Base-by-base conservation (phyloP, 441 rosid species). In the Gossypium gossypioides region DNA sequence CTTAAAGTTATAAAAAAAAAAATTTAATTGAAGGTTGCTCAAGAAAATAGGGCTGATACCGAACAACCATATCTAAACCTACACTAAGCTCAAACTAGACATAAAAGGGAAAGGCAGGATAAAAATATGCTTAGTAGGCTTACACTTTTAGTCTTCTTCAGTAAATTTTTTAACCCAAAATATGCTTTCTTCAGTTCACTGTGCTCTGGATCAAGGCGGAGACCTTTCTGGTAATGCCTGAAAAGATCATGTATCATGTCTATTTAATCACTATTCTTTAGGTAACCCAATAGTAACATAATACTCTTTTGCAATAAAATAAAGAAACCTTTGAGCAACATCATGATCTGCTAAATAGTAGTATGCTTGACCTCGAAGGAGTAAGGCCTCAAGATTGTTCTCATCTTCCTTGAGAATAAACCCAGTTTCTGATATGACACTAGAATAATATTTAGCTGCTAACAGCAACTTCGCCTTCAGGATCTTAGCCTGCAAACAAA, bases 161-260 rank as follows among this genome's bases (percentile, higher is more conserved):
- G 84, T 76, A 95, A 83, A 78, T 87, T 95, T 80, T 95, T 95
- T 80, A 95, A 77, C 42, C 91, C 96, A 81, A 95, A 92, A 82
- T 92, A 95, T 48, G 98, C 96, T 80, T 95, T 95, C 88, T 95
- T 95, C 73, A 92, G 81, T 77, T 86, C 93, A 79, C 89, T 74
- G 72, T 95, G 99, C 83, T 95, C 99, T 52, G 99, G 99, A 80
- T 95, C 98, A 68, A 87, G 88, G 32, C 99, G 96, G 48, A 95
- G 97, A 42, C 98, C 99, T 76, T 88, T 95, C 66, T 95, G 99
- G 81, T 79, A 95, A 85, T 95, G 99, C 86, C 98, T 95, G 83
- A 63, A 82, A 76, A 79, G 59, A 69, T 66, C 46, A 67, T 50
- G 70, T 50, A 54, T 16, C 68, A 82, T 12, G 64, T 32, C 34